A percentile compares a stretch with the other conserved stretches of the same genome.
Evolutionary conservation across 2,329 filamentous ascomycete genomes (phyloP).

Genomic region (Epichloe aotearoae): DNA sequence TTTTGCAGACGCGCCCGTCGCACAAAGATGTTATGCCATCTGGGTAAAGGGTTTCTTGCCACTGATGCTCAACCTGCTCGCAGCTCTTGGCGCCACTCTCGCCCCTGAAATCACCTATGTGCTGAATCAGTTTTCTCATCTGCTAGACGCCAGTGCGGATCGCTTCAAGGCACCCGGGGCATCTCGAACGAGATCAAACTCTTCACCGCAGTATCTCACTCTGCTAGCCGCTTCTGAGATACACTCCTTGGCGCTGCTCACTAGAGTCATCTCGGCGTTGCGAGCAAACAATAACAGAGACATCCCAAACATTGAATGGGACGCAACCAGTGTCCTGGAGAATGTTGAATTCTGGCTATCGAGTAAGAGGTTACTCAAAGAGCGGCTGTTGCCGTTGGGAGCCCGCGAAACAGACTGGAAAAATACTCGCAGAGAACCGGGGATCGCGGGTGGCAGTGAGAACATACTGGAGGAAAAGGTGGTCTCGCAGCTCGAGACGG

Average conservation of each 20-base stretch:
- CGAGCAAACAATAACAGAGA: constrained; percentile 54
- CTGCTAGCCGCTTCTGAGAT: constrained; percentile 63
- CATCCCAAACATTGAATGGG: constrained; percentile 63
- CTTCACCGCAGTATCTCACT: constrained; percentile 52
- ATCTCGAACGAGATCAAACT: constrained; percentile 35
- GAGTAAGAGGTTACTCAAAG: constrained; percentile 53
- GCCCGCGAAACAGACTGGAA: constrained; percentile 57
- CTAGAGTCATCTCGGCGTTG: constrained; percentile 55
- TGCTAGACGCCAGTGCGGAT: constrained; percentile 59
- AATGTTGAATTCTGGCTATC: constrained; percentile 74
- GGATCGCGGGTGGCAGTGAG: constrained; percentile 30
- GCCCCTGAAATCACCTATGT: constrained; percentile 78
- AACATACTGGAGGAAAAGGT: constrained; percentile 66
- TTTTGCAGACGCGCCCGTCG: constrained; percentile 55
- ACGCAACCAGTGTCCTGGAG: constrained; percentile 57
- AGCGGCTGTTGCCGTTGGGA: constrained; percentile 60
- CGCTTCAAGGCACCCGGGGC: constrained; percentile 52
- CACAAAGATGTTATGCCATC: constrained; percentile 69
- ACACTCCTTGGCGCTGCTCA: constrained; percentile 66
- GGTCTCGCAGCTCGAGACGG: constrained; percentile 51
- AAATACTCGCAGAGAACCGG: constrained; percentile 24
- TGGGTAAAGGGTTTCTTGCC: constrained; percentile 85
- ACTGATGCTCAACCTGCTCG: constrained; percentile 75
- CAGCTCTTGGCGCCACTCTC: constrained; percentile 66
- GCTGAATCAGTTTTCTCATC: constrained; percentile 74